Conservation (phyloP, 1,139 yeast genomes). For the Hyphopichia buzzinii region DNA sequence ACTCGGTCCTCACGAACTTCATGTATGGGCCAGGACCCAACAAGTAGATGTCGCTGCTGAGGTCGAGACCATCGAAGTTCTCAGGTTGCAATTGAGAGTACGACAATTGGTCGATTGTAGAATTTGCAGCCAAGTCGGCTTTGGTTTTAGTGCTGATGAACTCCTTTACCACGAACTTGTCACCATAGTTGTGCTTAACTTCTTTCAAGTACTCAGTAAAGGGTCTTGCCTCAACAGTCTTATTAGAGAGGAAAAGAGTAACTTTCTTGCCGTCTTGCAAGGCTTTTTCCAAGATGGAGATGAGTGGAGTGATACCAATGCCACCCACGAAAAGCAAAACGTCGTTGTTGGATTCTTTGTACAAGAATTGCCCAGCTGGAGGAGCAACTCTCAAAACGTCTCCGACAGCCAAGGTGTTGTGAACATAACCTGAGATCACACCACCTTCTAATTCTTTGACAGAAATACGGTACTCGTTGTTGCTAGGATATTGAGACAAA, state of each 20-base stretch:
- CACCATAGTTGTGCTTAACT: conserved; percentile 15
- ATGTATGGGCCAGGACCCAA: conserved; percentile 38
- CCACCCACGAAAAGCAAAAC: conserved; percentile 57
- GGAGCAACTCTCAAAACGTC: conserved; percentile 52
- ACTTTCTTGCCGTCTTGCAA: conserved; percentile 25
- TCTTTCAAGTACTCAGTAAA: conserved; percentile 22
- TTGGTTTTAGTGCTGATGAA: conserved; percentile 13
- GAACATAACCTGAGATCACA: conserved; percentile 52
- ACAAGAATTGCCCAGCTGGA: conserved; percentile 57
- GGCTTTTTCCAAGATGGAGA: conserved; percentile 48
- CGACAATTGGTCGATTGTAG: conserved; percentile 8
- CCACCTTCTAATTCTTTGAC: conserved; percentile 50
- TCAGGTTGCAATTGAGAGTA: conserved; percentile 8
- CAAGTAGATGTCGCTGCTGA: conserved; percentile 25
- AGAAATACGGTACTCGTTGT: conserved; percentile 49
- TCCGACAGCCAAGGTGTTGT: conserved; percentile 48
- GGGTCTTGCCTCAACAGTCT: conserved; percentile 20
- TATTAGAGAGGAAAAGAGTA: conserved; percentile 29
- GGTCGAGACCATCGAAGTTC: conserved; percentile 16
- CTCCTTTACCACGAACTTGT: conserved; percentile 19
- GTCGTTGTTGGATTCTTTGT: conserved; percentile 33
- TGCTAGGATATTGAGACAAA: conserved; percentile 32
- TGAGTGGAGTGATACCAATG: conserved; percentile 65
- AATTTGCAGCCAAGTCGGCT: conserved; percentile 3
- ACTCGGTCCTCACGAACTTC: conserved; percentile 22